Base-by-base conservation (phyloP, 2,329 filamentous ascomycete genomes). In the Ceratocystis alfenasii region DNA sequence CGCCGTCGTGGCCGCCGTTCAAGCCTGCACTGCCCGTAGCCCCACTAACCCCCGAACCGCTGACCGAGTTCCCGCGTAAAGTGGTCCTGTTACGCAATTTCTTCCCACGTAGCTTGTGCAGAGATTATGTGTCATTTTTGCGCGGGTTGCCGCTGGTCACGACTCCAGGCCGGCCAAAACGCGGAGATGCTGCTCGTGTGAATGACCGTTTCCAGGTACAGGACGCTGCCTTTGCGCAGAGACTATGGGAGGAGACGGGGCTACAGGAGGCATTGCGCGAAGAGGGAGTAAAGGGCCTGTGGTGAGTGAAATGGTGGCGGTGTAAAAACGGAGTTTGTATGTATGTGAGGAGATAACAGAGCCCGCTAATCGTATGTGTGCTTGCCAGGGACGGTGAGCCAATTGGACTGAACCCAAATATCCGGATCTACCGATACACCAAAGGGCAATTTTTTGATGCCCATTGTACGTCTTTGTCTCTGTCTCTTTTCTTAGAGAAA, bases 371-470 rank as follows among this genome's bases (percentile, higher is more conserved):
- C 5, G 33, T 30, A 12, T 5, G 15, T 50, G 36, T 41, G 20
- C 28, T 64, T n/a, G 10, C 12, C 60, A 96, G 90, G 89, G 90
- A 89, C 66, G 91, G 91, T 33, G 82, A 90, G 62, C 84, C 89
- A 0, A 77, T 95, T n/a, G 91, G 91, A 0, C 76, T 96, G 68
- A 96, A 90, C 74, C 85, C 89, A 7, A 95, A 95, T 70, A 95
- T 96, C 65, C 82, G 93, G 44, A 84, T 96, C 36, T 96, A 96
- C 76, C 83, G 92, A 25, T 96, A 96, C 75, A 83, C 81, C 0
- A 83, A 87, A 69, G 90, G 89, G 0, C 91, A 96, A 73, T 96
- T 92, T 74, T 96, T 96, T 74, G 91, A 91, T 72, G 87, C 89
- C 71, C 93, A 96, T 74, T 96, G 90, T 93, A 82, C 71, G 87